Conservation (phyloP, 139 green algal species). For the Picochlorum sp. region DNA sequence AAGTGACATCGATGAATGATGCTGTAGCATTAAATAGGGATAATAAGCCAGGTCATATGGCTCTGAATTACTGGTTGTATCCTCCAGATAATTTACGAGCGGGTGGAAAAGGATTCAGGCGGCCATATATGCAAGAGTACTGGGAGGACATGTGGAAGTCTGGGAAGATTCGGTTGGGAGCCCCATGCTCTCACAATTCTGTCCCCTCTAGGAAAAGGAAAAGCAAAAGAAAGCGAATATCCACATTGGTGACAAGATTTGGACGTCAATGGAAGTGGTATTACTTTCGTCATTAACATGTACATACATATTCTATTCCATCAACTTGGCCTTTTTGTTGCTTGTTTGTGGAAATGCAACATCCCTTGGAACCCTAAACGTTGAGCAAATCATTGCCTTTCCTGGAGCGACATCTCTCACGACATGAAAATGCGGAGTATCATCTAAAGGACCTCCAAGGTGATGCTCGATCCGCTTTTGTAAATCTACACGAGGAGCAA, state of each 20-base stretch:
- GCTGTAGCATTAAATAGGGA: not conserved
- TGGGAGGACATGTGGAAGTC: conserved; percentile 36
- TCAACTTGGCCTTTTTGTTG: conserved; percentile 3
- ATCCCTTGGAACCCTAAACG: conserved; percentile 63
- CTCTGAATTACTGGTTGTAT: conserved; percentile 85
- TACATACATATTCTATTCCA: not conserved
- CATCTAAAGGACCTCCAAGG: conserved; percentile 49
- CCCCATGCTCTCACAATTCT: not conserved
- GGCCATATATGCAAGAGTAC: conserved; percentile 36
- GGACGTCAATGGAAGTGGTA: conserved; percentile 16
- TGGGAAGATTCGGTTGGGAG: conserved; percentile 6
- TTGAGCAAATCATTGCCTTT: conserved; percentile 88
- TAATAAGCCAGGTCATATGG: conserved; percentile 47
- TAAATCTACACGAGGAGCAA: conserved; percentile 35
- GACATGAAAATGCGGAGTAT: conserved; percentile 37
- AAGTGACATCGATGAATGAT: conserved; percentile 47
- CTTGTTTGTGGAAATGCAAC: conserved; percentile 6
- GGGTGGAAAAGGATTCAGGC: conserved; percentile 3
- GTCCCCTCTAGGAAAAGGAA: not conserved
- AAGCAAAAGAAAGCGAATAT: conserved; percentile 1
- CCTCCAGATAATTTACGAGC: conserved; percentile 65
- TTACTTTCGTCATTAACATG: conserved; percentile 4
- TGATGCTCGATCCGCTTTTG: conserved; percentile 40
- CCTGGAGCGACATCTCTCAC: conserved; percentile 87
- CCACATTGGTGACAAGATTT: conserved; percentile 4